Conservation (phyloP, 1,139 yeast species). For the Torulaspora globosa region DNA sequence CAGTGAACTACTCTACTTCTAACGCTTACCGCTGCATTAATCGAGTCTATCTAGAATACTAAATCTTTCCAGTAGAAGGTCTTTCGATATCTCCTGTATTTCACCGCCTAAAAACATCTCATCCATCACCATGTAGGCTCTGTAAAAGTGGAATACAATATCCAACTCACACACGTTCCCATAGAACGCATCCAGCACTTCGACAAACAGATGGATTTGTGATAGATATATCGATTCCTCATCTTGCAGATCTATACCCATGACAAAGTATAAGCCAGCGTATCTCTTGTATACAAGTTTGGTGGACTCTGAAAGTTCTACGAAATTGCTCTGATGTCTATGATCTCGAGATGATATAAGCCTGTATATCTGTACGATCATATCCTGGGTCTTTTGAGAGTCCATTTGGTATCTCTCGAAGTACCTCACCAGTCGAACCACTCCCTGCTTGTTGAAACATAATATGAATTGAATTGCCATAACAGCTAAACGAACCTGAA, state of each 20-base stretch:
- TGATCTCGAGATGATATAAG: constrained; percentile 79
- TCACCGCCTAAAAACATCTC: constrained; percentile 79
- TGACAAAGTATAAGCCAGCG: constrained; percentile 85
- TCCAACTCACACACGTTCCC: constrained; percentile 94
- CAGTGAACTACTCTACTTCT: constrained; percentile 11
- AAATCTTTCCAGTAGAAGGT: constrained; percentile 51
- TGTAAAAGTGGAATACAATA: constrained; percentile 74
- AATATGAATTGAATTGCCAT: constrained; percentile 79
- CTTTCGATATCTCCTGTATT: constrained; percentile 66
- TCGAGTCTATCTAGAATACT: constrained; percentile 47
- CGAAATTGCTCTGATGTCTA: constrained; percentile 74
- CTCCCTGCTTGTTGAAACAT: constrained; percentile 90
- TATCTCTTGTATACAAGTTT: constrained; percentile 84
- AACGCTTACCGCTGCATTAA: constrained; percentile 14
- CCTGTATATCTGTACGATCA: constrained; percentile 58
- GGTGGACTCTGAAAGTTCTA: constrained; percentile 60
- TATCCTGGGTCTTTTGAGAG: constrained; percentile 23
- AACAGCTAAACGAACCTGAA: neutral
- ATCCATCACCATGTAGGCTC: constrained; percentile 65
- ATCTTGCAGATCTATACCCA: constrained; percentile 70
- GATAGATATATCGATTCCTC: constrained; percentile 75
- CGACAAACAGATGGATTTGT: constrained; percentile 83
- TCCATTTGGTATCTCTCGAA: constrained; percentile 42
- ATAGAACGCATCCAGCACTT: constrained; percentile 79
- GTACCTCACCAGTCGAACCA: constrained; percentile 83